Evolutionary conservation across 1,284 basidiomycete species (phyloP).

Genomic region (Coniferiporia sulphurascens): DNA sequence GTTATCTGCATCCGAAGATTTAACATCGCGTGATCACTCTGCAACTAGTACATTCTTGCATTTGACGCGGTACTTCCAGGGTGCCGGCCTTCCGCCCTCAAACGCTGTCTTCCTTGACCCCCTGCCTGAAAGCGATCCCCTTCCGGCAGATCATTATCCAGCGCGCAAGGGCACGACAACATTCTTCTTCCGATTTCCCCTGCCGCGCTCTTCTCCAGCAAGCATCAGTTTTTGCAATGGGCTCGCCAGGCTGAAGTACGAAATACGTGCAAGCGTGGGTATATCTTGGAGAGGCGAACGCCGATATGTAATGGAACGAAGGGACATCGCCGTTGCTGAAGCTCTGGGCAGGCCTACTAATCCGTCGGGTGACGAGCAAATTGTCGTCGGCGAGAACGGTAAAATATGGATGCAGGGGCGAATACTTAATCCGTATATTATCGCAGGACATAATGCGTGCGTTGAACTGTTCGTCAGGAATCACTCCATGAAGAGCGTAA

Average conservation of each 20-base stretch:
- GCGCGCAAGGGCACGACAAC: conserved; percentile 67
- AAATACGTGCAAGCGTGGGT: conserved; percentile 62
- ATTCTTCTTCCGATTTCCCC: conserved; percentile 67
- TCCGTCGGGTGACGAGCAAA: conserved; percentile 42
- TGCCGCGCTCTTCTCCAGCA: conserved; percentile 60
- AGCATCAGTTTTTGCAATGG: conserved; percentile 65
- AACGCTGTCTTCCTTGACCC: conserved; percentile 65
- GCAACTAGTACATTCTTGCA: conserved; percentile 73
- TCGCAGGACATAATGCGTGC: conserved; percentile 64
- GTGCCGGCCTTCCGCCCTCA: conserved; percentile 71
- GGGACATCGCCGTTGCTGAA: conserved; percentile 62
- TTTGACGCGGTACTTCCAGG: conserved; percentile 65
- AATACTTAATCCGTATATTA: conserved; percentile 53
- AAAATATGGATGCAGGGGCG: conserved; percentile 71
- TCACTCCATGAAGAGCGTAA: conserved; percentile 69
- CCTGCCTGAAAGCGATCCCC: conserved; percentile 42
- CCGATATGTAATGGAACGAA: conserved; percentile 55
- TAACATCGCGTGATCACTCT: conserved; percentile 70
- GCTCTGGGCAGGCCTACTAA: conserved; percentile 36
- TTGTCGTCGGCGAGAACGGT: conserved; percentile 67
- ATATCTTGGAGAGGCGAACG: conserved; percentile 71
- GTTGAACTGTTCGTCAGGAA: conserved; percentile 75
- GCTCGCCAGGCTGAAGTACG: conserved; percentile 62
- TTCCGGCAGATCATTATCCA: conserved; percentile 60
- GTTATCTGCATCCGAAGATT: conserved; percentile 39